A percentile compares a stretch with the other conserved stretches of the same genome.
These are phyloP conservation scores for Chlorella sp. DNA, from an alignment of 139 green algal genomes.

Conservation along the genomic window DNA sequence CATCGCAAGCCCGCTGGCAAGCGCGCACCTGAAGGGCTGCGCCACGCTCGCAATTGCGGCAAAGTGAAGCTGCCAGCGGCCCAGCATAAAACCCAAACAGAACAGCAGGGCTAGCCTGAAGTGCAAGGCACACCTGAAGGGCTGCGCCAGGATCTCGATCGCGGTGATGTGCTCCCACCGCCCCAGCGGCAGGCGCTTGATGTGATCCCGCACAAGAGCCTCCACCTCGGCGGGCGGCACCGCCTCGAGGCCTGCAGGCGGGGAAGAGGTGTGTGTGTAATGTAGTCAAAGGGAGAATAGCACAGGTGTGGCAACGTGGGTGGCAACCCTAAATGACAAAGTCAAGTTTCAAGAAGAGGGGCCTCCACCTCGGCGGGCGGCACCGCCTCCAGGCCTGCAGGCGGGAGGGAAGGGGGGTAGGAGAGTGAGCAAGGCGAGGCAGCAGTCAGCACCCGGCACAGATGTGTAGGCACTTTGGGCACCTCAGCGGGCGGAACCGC, in stretches of 20 bases:
- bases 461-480: no score
- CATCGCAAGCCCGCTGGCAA: no score
- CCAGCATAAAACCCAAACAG: no score
- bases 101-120: no score
- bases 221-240: conserved; percentile 44
- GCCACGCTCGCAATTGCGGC: no score
- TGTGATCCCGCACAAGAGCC: conserved; percentile 52
- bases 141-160: conserved; percentile 59
- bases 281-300: not conserved
- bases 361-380: conserved; percentile 40
- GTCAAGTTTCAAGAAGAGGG: no score
- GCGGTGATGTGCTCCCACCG: conserved; percentile 63
- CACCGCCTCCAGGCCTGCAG: conserved; percentile 42
- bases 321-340: no score
- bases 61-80: no score
- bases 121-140: conserved; percentile 65
- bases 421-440: no score
- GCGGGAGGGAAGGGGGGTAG: not conserved
- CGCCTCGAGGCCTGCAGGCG: conserved; percentile 32
- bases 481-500: conserved; percentile 46
- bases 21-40: no score
- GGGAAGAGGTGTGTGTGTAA: not conserved
- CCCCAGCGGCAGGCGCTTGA: conserved; percentile 20
- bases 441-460: no score
- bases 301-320: no score